Evolutionary conservation across 2,329 filamentous ascomycete genomes (phyloP).

Genomic region (Thelonectria olida): DNA sequence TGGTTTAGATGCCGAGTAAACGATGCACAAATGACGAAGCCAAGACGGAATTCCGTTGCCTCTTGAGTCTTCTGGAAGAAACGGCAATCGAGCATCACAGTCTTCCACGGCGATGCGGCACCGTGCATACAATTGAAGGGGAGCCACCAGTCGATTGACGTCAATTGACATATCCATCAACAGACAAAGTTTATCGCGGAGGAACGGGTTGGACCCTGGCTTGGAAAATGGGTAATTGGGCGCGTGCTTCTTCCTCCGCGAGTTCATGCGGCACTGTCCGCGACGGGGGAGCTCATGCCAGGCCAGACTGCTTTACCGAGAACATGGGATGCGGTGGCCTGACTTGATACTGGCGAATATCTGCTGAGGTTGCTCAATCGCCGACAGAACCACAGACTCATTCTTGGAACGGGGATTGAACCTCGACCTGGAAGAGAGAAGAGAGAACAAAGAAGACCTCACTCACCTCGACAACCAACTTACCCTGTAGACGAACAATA

Average conservation of each 20-base stretch:
- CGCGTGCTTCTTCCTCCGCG: not conserved
- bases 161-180: not conserved
- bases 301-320: too few relatives aligned
- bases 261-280: constrained; percentile 15
- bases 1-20: not conserved
- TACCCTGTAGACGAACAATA: not conserved
- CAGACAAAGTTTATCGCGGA: not conserved
- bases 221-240: not conserved
- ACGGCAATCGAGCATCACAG: constrained; percentile 4
- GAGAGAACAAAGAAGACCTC: not conserved
- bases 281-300: constrained; percentile 4
- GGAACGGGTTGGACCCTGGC: not conserved
- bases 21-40: not conserved
- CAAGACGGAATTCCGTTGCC: not conserved
- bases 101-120: too few relatives aligned
- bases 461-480: not conserved
- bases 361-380: constrained; percentile 10
- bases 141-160: not conserved
- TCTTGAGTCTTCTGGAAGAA: constrained; percentile 2
- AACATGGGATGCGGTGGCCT: constrained; percentile 3
- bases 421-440: not conserved
- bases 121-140: too few relatives aligned
- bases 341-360: constrained; percentile 2
- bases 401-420: not conserved
- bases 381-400: not conserved